Percentiles rank a stretch among this genome's conserved stretches.
These are phyloP conservation scores for Acer yangbiense DNA, from an alignment of 345 rosid genomes.

Conservation along the genomic window DNA sequence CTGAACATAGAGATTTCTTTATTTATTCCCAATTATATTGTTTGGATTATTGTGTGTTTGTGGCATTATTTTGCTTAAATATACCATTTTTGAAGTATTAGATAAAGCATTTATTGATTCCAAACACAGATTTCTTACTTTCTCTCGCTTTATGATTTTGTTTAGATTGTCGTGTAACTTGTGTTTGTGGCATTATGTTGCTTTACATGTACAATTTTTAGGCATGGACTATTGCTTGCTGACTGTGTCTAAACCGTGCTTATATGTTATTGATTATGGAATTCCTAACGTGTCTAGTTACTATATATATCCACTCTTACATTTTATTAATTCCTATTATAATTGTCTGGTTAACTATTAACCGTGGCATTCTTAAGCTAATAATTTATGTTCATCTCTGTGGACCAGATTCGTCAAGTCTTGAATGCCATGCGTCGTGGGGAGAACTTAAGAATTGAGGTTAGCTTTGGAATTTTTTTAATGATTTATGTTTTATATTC, in stretches of 20 bases:
- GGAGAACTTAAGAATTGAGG: constrained; percentile 75
- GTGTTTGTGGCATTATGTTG: neutral
- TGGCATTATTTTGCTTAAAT: no score
- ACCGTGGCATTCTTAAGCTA: constrained; percentile 1
- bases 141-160: neutral
- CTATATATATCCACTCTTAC: neutral
- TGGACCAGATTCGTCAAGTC: constrained; percentile 79
- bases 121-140: no score
- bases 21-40: no score
- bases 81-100: no score
- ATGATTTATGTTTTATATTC: neutral
- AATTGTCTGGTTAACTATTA: neutral
- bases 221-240: neutral
- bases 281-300: neutral
- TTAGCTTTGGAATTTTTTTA: constrained; percentile 34
- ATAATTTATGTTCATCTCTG: constrained; percentile 29
- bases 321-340: neutral
- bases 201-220: neutral
- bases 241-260: neutral
- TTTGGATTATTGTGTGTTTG: no score
- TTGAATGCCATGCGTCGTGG: constrained; percentile 81
- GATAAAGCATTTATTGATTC: no score
- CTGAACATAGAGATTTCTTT: no score
- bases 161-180: neutral
- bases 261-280: constrained; percentile 4